Conservation (phyloP, 345 rosid species). For the Rhodomyrtus tomentosa region DNA sequence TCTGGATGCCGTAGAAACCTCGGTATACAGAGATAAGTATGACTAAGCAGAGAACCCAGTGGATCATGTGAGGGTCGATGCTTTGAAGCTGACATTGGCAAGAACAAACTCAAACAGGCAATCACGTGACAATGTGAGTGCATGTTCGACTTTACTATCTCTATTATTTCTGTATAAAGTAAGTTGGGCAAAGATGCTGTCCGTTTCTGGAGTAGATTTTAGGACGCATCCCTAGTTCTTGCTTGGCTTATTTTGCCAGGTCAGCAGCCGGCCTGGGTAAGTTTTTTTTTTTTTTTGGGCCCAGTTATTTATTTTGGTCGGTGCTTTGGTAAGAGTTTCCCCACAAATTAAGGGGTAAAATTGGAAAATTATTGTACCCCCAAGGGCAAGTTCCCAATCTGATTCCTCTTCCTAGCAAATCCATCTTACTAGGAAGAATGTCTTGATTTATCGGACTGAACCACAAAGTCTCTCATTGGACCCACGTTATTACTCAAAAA, state of each 20-base stretch:
- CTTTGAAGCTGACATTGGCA: neutral
- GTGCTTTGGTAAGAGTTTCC: neutral
- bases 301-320: neutral
- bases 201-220: neutral
- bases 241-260: neutral
- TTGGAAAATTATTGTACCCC: neutral
- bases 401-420: neutral
- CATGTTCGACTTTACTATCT: neutral
- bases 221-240: neutral
- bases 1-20: neutral
- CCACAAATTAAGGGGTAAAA: neutral
- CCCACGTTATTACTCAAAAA: no score
- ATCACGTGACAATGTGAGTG: neutral
- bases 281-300: neutral
- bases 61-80: neutral
- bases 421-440: neutral
- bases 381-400: neutral
- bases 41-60: neutral
- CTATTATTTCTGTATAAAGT: neutral
- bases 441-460: neutral
- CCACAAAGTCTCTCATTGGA: no score
- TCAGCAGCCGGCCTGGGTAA: neutral
- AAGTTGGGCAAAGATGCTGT: neutral
- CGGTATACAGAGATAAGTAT: neutral
- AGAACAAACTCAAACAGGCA: neutral